These are phyloP conservation scores for Cryphonectria carpinicola DNA, from an alignment of 2,329 filamentous ascomycete genomes.

Conservation along the genomic window DNA sequence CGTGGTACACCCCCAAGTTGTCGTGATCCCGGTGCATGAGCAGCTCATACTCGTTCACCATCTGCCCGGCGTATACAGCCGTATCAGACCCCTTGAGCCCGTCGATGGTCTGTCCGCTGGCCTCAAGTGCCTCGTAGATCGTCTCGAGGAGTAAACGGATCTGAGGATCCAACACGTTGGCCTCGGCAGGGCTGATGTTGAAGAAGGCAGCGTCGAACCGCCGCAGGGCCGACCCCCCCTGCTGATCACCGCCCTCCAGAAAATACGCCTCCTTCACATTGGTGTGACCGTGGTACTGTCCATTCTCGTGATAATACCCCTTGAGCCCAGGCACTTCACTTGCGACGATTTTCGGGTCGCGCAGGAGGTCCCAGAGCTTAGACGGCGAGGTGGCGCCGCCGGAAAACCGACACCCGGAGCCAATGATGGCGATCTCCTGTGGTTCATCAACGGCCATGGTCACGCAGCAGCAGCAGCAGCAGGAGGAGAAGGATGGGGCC, in stretches of 20 bases:
- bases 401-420: constrained; percentile 44
- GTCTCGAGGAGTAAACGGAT: constrained; percentile 27
- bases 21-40: constrained; percentile 26
- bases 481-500: too few species aligned
- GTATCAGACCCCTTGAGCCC: constrained; percentile 33
- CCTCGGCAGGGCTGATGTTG: constrained; percentile 31
- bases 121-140: constrained; percentile 33
- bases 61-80: constrained; percentile 37
- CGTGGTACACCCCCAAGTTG: constrained; percentile 34
- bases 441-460: too few species aligned
- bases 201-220: constrained; percentile 35
- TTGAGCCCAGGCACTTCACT: constrained; percentile 29
- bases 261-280: constrained; percentile 36
- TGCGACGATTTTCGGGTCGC: constrained; percentile 30
- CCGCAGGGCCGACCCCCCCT: background rate
- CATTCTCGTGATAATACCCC: constrained; percentile 35
- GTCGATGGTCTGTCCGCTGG: constrained; percentile 29
- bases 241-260: background rate
- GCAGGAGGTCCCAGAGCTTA: constrained; percentile 42
- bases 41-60: constrained; percentile 34
- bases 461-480: too few species aligned
- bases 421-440: constrained; percentile 43
- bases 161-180: constrained; percentile 29
- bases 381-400: constrained; percentile 40
- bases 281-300: constrained; percentile 34